Percentiles rank a stretch among this genome's conserved stretches.
Evolutionary conservation across 2,329 filamentous ascomycete species (phyloP).

Genomic region (Pyrenophora teres): DNA sequence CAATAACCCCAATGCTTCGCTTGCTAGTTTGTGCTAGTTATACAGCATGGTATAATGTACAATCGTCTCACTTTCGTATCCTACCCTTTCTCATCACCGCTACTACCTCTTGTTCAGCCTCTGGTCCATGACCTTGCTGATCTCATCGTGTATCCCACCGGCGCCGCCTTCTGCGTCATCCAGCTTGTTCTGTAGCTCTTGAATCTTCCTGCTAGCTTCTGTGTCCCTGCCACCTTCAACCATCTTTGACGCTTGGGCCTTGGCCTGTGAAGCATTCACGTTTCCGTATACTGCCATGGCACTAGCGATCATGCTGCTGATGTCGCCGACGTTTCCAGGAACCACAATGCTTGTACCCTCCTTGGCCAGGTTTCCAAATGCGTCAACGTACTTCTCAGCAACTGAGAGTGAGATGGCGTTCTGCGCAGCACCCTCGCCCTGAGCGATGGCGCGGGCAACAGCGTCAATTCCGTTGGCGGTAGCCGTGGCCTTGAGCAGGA

Average conservation of each 20-base stretch:
- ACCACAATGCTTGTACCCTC: slow-evolving; percentile 96
- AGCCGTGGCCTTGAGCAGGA: slow-evolving; percentile 80
- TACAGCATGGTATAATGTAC: slow-evolving; percentile 43
- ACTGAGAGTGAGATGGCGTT: slow-evolving; percentile 84
- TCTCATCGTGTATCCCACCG: slow-evolving; percentile 36
- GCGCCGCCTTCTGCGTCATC: slow-evolving; percentile 29
- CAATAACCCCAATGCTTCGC: slow-evolving; percentile 27
- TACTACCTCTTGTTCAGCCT: slow-evolving; percentile 37
- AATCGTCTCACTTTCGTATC: slow-evolving; percentile 18
- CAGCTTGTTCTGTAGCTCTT: slow-evolving; percentile 38
- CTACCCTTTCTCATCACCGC: neutral
- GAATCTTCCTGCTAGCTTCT: slow-evolving; percentile 36
- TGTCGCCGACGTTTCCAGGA: slow-evolving; percentile 94
- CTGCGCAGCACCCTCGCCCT: slow-evolving; percentile 76
- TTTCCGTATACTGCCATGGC: slow-evolving; percentile 96
- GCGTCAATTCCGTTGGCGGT: slow-evolving; percentile 88
- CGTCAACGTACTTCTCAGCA: slow-evolving; percentile 97
- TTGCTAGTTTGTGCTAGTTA: slow-evolving; percentile 32
- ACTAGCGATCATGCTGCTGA: slow-evolving; percentile 94
- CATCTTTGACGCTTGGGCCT: slow-evolving; percentile 63
- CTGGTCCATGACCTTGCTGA: slow-evolving; percentile 44
- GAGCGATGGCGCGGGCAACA: slow-evolving; percentile 74
- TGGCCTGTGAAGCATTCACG: slow-evolving; percentile 79
- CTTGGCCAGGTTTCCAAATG: slow-evolving; percentile 88
- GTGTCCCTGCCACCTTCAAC: slow-evolving; percentile 22